A percentile compares a stretch with the other conserved stretches of the same genome.
These are phyloP conservation scores for Abrus pulchellus DNA, from an alignment of 306 rosid species.

Conservation along the genomic window DNA sequence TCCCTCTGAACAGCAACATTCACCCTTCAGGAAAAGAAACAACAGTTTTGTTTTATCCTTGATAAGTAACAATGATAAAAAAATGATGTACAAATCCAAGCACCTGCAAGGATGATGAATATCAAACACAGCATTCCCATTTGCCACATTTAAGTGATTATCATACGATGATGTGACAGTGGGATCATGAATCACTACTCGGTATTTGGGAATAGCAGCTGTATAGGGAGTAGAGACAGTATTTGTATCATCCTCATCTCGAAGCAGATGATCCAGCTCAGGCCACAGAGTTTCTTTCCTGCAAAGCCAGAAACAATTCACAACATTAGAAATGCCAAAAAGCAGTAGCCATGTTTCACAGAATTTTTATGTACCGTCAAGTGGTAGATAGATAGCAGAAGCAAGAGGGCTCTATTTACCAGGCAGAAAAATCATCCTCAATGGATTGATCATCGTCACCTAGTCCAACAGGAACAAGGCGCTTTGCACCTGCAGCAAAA, in stretches of 20 bases:
- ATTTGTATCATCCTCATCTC: slow-evolving; percentile 72
- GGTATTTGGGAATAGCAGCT: slow-evolving; percentile 76
- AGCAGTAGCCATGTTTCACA: slow-evolving; percentile 35
- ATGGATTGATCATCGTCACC: slow-evolving; percentile 95
- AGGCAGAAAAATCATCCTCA: slow-evolving; percentile 88
- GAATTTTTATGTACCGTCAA: slow-evolving; percentile 10
- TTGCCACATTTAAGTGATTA: slow-evolving; percentile 55
- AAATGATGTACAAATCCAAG: slow-evolving; percentile 44
- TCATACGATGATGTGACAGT: slow-evolving; percentile 49
- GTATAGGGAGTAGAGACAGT: slow-evolving; percentile 82
- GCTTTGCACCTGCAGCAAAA: slow-evolving; percentile 70
- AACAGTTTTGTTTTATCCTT: slow-evolving; percentile 31
- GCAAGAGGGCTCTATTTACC: slow-evolving; percentile 55
- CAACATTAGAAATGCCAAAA: slow-evolving; percentile 39
- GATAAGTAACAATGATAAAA: slow-evolving; percentile 35
- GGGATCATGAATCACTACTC: slow-evolving; percentile 78
- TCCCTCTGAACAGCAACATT: slow-evolving; percentile 78
- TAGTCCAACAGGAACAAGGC: slow-evolving; percentile 74
- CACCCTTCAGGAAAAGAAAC: slow-evolving; percentile 61
- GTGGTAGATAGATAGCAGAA: slow-evolving; percentile 26
- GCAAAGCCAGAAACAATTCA: slow-evolving; percentile 43
- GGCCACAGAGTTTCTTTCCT: slow-evolving; percentile 91
- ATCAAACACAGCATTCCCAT: slow-evolving; percentile 74
- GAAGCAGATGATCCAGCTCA: slow-evolving; percentile 82
- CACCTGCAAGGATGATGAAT: slow-evolving; percentile 96